Conservation (phyloP, 106 monocot species). For the Allium sativum region DNA sequence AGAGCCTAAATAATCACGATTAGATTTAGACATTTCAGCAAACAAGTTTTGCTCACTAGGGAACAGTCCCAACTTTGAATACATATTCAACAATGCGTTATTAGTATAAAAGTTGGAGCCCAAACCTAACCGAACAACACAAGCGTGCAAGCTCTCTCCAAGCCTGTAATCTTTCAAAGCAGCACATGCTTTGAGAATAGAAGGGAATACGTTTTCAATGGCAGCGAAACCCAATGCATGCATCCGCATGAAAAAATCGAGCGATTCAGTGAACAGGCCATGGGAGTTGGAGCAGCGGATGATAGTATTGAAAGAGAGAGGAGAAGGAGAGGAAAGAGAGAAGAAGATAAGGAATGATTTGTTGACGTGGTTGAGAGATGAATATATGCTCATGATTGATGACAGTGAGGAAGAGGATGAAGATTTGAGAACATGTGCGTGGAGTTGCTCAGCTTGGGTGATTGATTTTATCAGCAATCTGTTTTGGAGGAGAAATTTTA, state of each 20-base stretch:
- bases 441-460: constrained; percentile 46
- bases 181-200: constrained; percentile 60
- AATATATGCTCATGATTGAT: constrained; percentile 28
- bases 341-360: constrained; percentile 25
- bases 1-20: background rate
- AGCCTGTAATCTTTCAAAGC: constrained; percentile 23
- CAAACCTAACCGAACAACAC: constrained; percentile 29
- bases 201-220: constrained; percentile 35
- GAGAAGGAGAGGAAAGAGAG: constrained; percentile 24
- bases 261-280: constrained; percentile 23
- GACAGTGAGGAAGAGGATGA: constrained; percentile 3
- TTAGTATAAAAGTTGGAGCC: constrained; percentile 36
- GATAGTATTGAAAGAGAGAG: constrained; percentile 28
- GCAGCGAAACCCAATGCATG: constrained; percentile 13
- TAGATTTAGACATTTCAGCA: background rate
- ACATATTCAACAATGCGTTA: constrained; percentile 75
- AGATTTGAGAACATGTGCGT: constrained; percentile 48
- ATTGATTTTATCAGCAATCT: constrained; percentile 12
- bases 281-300: constrained; percentile 42
- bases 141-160: constrained; percentile 39
- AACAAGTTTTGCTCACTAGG: background rate
- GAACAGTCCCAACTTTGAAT: constrained; percentile 27
- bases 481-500: constrained; percentile 12
- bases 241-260: constrained; percentile 45
- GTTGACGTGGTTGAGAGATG: constrained; percentile 19